Evolutionary conservation across 129 eudicot species (phyloP).

Genomic region (Tagetes erecta): DNA sequence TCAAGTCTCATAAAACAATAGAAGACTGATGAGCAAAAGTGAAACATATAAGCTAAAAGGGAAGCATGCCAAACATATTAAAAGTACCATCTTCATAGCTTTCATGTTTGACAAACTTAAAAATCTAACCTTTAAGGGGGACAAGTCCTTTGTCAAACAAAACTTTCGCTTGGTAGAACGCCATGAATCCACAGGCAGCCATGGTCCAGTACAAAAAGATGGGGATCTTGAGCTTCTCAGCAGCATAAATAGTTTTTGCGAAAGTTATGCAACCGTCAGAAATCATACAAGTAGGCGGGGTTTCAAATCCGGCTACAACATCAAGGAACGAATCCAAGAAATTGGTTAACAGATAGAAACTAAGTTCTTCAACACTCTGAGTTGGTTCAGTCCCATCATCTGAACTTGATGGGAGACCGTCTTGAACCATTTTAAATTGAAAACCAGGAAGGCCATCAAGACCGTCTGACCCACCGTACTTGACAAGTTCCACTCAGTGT

Average conservation of each 20-base stretch:
- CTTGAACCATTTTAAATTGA: constrained; percentile 30
- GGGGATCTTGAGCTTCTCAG: constrained; percentile 27
- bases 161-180: constrained; percentile 27
- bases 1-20: too few species aligned
- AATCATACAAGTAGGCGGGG: constrained; percentile 31
- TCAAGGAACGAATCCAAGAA: constrained; percentile 22
- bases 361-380: background rate
- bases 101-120: too few species aligned
- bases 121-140: constrained; percentile 24
- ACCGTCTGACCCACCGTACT: constrained; percentile 1
- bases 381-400: constrained; percentile 1
- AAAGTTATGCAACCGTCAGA: constrained; percentile 26
- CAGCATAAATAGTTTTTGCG: constrained; percentile 4
- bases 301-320: constrained; percentile 4
- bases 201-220: constrained; percentile 29
- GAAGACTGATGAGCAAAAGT: too few species aligned
- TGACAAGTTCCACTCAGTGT: constrained; percentile 26
- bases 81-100: too few species aligned
- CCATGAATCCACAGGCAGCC: constrained; percentile 36
- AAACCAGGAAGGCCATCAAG: constrained; percentile 19
- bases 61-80: too few species aligned
- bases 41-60: too few species aligned
- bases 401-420: constrained; percentile 23
- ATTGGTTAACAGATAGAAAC: constrained; percentile 18
- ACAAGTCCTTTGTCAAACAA: constrained; percentile 27